Conservation (phyloP, 257 asterid genomes). For the Solanum lycopersicoides region DNA sequence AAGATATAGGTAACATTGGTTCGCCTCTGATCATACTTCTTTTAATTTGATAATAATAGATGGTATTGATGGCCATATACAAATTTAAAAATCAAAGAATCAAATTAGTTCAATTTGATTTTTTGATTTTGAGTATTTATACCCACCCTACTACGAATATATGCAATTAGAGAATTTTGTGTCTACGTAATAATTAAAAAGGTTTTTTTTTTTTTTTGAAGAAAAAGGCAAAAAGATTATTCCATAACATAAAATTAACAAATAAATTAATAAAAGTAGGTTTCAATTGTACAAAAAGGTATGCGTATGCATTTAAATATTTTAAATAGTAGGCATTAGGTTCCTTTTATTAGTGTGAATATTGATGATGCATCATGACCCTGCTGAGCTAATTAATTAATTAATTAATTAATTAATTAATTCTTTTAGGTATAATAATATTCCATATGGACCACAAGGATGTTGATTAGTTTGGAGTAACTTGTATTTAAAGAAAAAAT, state of each 20-base stretch:
- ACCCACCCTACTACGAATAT: background rate
- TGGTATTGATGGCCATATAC: too few relatives aligned
- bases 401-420: background rate
- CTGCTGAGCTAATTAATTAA: background rate
- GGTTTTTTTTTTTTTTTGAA: too few relatives aligned
- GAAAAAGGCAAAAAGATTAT: too few relatives aligned
- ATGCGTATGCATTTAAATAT: background rate
- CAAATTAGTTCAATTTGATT: too few relatives aligned
- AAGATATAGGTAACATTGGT: too few relatives aligned
- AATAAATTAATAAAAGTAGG: background rate
- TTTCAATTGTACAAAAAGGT: background rate
- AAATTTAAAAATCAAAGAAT: too few relatives aligned
- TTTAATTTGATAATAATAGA: too few relatives aligned
- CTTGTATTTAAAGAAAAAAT: background rate
- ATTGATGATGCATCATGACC: background rate
- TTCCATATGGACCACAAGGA: background rate
- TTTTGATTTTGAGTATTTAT: too few relatives aligned
- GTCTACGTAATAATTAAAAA: background rate
- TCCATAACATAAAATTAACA: background rate
- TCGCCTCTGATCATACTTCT: too few relatives aligned
- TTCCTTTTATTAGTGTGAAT: background rate
- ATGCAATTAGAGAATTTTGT: background rate
- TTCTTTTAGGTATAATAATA: background rate
- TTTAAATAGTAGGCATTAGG: background rate
- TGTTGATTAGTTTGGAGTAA: background rate